A percentile compares a stretch with the other conserved stretches of the same genome.
Evolutionary conservation across 2,329 filamentous ascomycete species (phyloP).

Genomic region (Fusarium bactridioides): DNA sequence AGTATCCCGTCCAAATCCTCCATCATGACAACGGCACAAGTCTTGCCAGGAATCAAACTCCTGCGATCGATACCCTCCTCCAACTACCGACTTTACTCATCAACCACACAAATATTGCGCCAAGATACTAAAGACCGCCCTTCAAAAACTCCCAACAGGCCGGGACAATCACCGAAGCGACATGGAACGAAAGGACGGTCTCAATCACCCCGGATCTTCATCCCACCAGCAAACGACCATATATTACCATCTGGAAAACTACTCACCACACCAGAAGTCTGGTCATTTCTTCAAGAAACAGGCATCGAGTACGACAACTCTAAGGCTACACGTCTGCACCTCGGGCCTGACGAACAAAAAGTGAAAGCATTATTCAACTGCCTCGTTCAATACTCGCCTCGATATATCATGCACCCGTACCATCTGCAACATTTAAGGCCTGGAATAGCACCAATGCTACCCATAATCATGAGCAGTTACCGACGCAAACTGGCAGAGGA

Average conservation of each 20-base stretch:
- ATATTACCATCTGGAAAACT: constrained; percentile 36
- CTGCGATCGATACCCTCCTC: constrained; percentile 13
- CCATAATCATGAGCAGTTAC: constrained; percentile 40
- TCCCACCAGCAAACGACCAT: constrained; percentile 36
- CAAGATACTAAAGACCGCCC: background rate
- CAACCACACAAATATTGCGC: constrained; percentile 6
- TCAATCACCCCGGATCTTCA: background rate
- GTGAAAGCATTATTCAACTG: constrained; percentile 29
- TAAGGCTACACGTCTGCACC: constrained; percentile 13
- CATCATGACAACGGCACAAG: constrained; percentile 40
- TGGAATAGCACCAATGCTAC: constrained; percentile 44
- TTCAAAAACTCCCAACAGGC: background rate
- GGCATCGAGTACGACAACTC: constrained; percentile 39
- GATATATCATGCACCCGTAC: constrained; percentile 46
- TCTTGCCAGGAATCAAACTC: constrained; percentile 19
- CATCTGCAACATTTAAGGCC: constrained; percentile 46
- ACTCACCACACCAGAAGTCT: constrained; percentile 42
- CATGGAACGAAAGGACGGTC: background rate
- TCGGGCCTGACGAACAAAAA: constrained; percentile 20
- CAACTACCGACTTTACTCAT: constrained; percentile 22
- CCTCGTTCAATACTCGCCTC: constrained; percentile 38
- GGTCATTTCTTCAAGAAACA: constrained; percentile 41
- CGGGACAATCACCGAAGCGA: background rate
- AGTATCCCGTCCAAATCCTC: background rate
- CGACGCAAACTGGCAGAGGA: constrained; percentile 37